A percentile compares a stretch with the other conserved stretches of the same genome.
phyloP scores from a whole-genome alignment of 2,329 filamentous ascomycete species.

The Aspergillus japonicus region DNA sequence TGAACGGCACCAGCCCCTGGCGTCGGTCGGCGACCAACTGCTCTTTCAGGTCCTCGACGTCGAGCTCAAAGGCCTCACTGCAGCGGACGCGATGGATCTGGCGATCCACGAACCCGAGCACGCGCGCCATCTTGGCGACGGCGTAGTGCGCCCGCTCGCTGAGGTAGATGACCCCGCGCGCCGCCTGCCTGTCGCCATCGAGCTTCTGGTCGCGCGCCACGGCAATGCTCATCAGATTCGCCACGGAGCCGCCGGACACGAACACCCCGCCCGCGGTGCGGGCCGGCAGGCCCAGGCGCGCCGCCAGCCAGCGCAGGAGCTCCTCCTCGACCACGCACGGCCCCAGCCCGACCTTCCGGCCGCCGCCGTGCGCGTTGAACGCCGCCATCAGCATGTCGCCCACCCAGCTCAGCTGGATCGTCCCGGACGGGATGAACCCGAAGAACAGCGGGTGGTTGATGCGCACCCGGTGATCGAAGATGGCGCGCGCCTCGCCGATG shows the following conservation, averaged over 20 bases:
- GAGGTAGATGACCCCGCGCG: slow-evolving; percentile 16
- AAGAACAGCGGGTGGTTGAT: slow-evolving; percentile 13
- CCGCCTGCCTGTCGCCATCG: background rate
- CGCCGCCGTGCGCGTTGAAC: slow-evolving; percentile 6
- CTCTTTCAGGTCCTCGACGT: background rate
- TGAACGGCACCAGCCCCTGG: slow-evolving; percentile 12
- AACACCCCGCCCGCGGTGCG: slow-evolving; percentile 18
- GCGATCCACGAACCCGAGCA: slow-evolving; percentile 16
- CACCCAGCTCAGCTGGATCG: slow-evolving; percentile 7
- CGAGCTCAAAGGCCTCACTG: slow-evolving; percentile 10
- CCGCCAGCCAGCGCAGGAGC: slow-evolving; percentile 19
- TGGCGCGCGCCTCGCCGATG: no score
- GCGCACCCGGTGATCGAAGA: no score
- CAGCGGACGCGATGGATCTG: slow-evolving; percentile 17
- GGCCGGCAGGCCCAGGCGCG: slow-evolving; percentile 10
- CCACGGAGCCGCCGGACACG: slow-evolving; percentile 24
- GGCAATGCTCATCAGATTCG: slow-evolving; percentile 21
- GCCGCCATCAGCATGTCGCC: slow-evolving; percentile 4
- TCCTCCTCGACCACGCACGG: slow-evolving; percentile 13
- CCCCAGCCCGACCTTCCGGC: background rate
- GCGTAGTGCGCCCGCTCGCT: slow-evolving; percentile 21
- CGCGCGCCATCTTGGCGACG: slow-evolving; percentile 14
- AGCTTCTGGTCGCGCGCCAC: slow-evolving; percentile 21
- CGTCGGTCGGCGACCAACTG: slow-evolving; percentile 9
- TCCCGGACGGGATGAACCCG: slow-evolving; percentile 10